A percentile compares a stretch with the other conserved stretches of the same genome.
These are phyloP conservation scores for Myriosclerotinia scirpicola DNA, from an alignment of 2,329 filamentous ascomycete genomes.

Conservation along the genomic window DNA sequence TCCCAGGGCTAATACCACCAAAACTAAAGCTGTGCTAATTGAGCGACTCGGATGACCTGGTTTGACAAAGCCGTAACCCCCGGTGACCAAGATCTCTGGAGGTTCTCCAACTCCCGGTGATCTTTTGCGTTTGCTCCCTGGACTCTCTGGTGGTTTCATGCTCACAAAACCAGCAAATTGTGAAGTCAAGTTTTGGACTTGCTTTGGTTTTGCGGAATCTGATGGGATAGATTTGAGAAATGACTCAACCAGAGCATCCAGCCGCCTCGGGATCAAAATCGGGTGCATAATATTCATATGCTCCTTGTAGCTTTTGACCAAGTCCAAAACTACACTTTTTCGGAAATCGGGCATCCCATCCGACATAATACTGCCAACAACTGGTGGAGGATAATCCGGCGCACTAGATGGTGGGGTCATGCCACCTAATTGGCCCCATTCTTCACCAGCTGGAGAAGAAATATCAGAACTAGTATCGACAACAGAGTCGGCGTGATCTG, in stretches of 20 bases:
- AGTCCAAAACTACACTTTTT: constrained; percentile 50
- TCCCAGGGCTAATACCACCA: constrained; percentile 81
- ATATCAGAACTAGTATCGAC: constrained; percentile 49
- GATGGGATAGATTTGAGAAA: constrained; percentile 39
- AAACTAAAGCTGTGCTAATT: constrained; percentile 76
- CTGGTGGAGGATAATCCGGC: constrained; percentile 15
- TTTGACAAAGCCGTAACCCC: constrained; percentile 40
- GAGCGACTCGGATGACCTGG: constrained; percentile 60
- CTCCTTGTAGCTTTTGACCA: constrained; percentile 58
- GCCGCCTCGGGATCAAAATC: constrained; percentile 54
- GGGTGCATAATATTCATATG: constrained; percentile 67
- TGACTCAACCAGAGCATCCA: constrained; percentile 45
- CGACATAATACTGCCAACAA: constrained; percentile 35
- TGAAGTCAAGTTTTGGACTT: constrained; percentile 29
- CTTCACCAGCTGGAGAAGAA: constrained; percentile 54
- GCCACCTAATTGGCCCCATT: constrained; percentile 58
- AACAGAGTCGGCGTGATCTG: constrained; percentile 46
- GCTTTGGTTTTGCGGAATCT: constrained; percentile 35
- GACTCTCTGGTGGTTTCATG: constrained; percentile 38
- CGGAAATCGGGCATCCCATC: constrained; percentile 57
- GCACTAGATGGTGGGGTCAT: constrained; percentile 34
- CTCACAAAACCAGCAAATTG: constrained; percentile 30
- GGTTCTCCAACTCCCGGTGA: constrained; percentile 34
- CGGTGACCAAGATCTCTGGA: constrained; percentile 32
- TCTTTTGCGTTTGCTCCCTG: constrained; percentile 39